Evolutionary conservation across 208 protist genomes (phyloP).

Genomic region (Balamuthia mandrillaris): DNA sequence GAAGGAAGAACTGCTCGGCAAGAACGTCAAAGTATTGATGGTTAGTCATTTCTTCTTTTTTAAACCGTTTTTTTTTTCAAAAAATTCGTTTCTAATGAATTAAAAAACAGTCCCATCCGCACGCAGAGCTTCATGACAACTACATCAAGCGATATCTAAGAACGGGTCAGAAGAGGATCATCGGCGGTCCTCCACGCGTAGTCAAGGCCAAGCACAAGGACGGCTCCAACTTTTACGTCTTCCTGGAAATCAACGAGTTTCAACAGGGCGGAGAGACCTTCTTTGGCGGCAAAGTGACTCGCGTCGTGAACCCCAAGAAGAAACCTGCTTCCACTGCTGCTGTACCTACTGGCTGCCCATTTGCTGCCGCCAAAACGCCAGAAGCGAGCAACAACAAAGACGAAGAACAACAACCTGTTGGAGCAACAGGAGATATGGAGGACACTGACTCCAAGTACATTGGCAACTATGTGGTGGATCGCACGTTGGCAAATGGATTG

Average conservation of each 20-base stretch:
- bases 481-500: neutral
- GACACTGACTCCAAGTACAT: constrained; percentile 6
- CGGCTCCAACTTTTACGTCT: constrained; percentile 29
- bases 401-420: too few relatives aligned
- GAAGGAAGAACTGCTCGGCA: constrained; percentile 12
- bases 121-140: constrained; percentile 20
- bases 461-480: constrained; percentile 7
- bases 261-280: neutral
- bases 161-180: constrained; percentile 21
- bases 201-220: constrained; percentile 34
- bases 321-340: too few relatives aligned
- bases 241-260: constrained; percentile 35
- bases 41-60: too few relatives aligned
- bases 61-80: too few relatives aligned
- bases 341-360: too few relatives aligned
- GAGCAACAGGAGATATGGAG: too few relatives aligned
- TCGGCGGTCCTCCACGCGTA: constrained; percentile 14
- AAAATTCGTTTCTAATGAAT: too few relatives aligned
- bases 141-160: constrained; percentile 32
- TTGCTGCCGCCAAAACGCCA: too few relatives aligned
- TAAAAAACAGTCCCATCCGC: too few relatives aligned
- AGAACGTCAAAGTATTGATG: constrained; percentile 42
- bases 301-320: neutral
- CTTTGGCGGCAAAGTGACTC: constrained; percentile 37
- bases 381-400: too few relatives aligned